Evolutionary conservation across 768 basidiomycete genomes (phyloP).

Genomic region (Russula sp.): DNA sequence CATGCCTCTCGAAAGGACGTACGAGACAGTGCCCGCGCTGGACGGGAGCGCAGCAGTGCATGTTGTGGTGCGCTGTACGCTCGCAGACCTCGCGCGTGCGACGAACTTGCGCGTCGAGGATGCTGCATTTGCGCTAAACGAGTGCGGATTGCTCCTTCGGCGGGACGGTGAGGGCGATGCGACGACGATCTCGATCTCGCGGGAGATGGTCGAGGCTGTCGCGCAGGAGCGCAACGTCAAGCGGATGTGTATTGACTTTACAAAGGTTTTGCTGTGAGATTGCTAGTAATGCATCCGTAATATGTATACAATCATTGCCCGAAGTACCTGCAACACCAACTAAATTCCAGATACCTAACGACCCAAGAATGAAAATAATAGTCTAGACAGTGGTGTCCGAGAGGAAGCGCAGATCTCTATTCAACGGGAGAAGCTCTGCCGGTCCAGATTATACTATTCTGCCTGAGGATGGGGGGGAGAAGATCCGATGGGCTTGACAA

Average conservation of each 20-base stretch:
- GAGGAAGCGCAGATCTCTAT: neutral
- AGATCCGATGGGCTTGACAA: neutral
- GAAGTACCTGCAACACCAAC: neutral
- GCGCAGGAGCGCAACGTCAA: conserved; percentile 68
- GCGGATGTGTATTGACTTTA: conserved; percentile 55
- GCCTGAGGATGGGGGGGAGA: neutral
- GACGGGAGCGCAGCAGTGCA: conserved; percentile 72
- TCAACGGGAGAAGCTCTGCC: too few relatives aligned
- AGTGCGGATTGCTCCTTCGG: conserved; percentile 68
- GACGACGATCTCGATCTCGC: conserved; percentile 50
- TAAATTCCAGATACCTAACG: neutral
- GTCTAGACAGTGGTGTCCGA: neutral
- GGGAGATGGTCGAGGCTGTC: conserved; percentile 62
- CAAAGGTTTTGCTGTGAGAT: conserved; percentile 46
- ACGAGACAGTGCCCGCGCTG: conserved; percentile 50
- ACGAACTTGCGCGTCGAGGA: conserved; percentile 83
- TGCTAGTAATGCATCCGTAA: neutral
- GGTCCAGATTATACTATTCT: neutral
- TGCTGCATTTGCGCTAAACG: conserved; percentile 81
- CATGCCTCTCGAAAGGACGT: conserved; percentile 37
- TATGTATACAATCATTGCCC: neutral
- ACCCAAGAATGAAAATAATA: neutral
- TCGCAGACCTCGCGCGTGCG: conserved; percentile 71
- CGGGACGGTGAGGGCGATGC: conserved; percentile 28
- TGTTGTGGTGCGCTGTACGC: conserved; percentile 59